Evolutionary conservation across 345 rosid genomes (phyloP), one percentile per base, ranked within the genome.

Genomic region (Eucalyptus cloeziana): DNA sequence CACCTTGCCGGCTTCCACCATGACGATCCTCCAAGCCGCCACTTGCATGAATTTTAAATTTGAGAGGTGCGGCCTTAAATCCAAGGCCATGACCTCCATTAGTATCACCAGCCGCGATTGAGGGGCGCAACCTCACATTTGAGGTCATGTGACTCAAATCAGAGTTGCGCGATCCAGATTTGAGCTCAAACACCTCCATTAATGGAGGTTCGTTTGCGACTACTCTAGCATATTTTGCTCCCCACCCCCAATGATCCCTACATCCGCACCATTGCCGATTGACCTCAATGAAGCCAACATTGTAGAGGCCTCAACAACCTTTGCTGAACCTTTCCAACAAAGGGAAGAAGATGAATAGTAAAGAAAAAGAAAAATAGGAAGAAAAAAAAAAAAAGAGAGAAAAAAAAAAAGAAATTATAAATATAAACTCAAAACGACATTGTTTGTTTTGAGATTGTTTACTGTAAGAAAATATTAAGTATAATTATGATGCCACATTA

Each of bases 91-190:
- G n/a, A 11, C n/a, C 67, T 60, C 67, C n/a, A 25, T 60, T 51
- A 7, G 56, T 51, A 51, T 10, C 12, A 56, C 30, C 30, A 56
- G 30, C 62, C 1, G 13, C 13, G 6, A 56, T 22, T 9, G 30
- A 56, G 62, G 62, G 30, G 62, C 30, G 1, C 30, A 10, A 56
- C 62, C 62, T 56, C 62, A 56, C 3, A 9, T 56, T 56, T 56
- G 62, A 56, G 62, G 62, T 56, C 62, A 9, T 24, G 62, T 4
- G 24, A 58, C 30, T 52, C 56, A 19, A 52, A 52, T 52, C 56
- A 4, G 0, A 52, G 24, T 52, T 52, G 56, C 0, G 2, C 2
- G 0, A 52, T 52, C 24, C 24, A 19, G 0, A 52, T 52, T 52
- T 52, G 56, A 52, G 56, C 56, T 52, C 56, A 52, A 52, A 19